Base-by-base conservation (phyloP, 371 early-diverging fungal genomes). In the Mucor racemosus region DNA sequence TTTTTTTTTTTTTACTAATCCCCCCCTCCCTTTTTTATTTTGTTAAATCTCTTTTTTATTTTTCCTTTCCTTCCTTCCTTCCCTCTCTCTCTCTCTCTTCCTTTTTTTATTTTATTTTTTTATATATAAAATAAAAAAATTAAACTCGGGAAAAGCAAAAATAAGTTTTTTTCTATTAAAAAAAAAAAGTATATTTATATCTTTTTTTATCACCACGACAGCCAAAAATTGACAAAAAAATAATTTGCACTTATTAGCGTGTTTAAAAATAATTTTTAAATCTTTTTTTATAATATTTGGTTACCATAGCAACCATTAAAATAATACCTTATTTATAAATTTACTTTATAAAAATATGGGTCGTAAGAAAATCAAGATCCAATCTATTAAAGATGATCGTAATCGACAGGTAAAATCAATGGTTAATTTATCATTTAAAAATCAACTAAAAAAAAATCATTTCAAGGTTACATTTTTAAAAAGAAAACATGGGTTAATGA, bases 281-380 rank as follows among this genome's bases (percentile, higher is more conserved):
- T 46, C 33, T 61, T 62, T 62, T 62, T 19, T 60, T 62, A 54
- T 38, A 33, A 62, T n/a, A 13, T n/a, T 34, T 31, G 54, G 64
- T 55, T 40, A 60, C 60, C 33, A 64, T 62, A 55, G 34, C 21
- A 38, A 58, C 13, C 13, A 38, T 65, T 34, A 35, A 36, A 56
- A 56, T 57, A 41, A 15, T 56, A 39, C 36, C 42, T 50, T 50
- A 8, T 50, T 50, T 21, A 8, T 50, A 50, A 50, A 21, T 11
- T 17, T n/a, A 44, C n/a, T 44, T 39, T 39, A 53, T 14, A 40
- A 26, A 26, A 60, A 6, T 26, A 97, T 97, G 97, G 98, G 98
- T 60, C 87, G 99, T 39, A 96, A 94, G 79, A 98, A 98, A 88
- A 98, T 99, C 77, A 94, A 93, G 81, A 97, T 99, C 83, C 90